Conservation (phyloP, 768 basidiomycete genomes). For the Hericium erinaceus region DNA sequence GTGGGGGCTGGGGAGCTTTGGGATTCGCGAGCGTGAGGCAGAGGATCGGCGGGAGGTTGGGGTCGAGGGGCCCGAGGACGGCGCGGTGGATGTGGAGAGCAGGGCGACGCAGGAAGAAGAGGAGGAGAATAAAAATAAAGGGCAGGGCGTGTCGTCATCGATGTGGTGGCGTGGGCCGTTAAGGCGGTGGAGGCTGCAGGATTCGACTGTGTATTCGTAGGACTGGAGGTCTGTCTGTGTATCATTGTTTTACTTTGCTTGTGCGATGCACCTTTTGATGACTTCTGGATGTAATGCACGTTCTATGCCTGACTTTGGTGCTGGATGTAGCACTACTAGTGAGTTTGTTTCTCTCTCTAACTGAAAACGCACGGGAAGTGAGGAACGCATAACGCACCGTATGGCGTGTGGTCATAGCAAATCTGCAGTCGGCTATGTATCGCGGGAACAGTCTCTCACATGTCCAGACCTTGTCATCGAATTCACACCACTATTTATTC, state of each 20-base stretch:
- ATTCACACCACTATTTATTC: no score
- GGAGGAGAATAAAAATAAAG: slow-evolving; percentile 17
- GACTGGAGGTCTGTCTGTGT: not conserved
- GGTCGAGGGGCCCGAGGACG: not conserved
- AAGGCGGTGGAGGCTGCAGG: slow-evolving; percentile 63
- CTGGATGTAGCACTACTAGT: no score
- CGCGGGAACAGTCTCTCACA: no score
- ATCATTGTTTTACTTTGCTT: not conserved
- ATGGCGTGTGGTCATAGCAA: no score
- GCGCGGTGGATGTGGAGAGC: slow-evolving; percentile 14
- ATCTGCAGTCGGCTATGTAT: no score
- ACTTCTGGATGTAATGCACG: no score
- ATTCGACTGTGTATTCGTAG: slow-evolving; percentile 58
- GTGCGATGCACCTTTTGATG: not conserved
- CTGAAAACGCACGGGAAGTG: no score
- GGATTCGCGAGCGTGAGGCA: slow-evolving; percentile 33
- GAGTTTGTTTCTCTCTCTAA: no score
- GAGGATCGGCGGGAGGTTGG: slow-evolving; percentile 14
- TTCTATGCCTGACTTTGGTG: no score
- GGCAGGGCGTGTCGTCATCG: slow-evolving; percentile 28
- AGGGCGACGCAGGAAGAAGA: slow-evolving; percentile 9
- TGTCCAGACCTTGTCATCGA: no score
- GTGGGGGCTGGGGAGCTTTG: slow-evolving; percentile 73
- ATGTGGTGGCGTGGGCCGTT: slow-evolving; percentile 81
- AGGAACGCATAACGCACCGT: no score